Evolutionary conservation across 352 stramenopile species (phyloP), one percentile per base, ranked within the genome.

Genomic region (Peronospora destructor): DNA sequence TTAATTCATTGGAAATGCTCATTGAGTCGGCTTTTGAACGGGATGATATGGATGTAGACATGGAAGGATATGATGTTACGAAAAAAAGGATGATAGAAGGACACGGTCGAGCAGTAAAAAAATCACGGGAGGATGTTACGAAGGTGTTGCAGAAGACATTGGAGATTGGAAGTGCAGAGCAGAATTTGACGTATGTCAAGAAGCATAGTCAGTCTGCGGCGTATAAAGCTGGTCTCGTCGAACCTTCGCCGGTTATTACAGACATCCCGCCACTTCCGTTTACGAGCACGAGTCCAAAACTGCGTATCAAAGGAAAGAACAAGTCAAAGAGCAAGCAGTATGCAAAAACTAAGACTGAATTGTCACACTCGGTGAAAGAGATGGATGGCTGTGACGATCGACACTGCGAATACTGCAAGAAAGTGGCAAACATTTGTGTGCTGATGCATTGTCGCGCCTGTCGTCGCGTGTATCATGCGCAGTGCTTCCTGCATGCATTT

Each of bases 381-480:
- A 5, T 28, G n/a, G 32, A 37, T 0, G 21, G 9, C 7, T 50
- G 48, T 0, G 41, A 26, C 7, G 21, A 34, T 12, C 68, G 71
- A 2, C 12, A 10, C 26, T 82, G 71, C n/a, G 68, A 77, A 14
- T 79, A 77, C 30, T 83, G 71, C 51, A 64, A 49, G 12, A 64
- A 64, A 26, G 23, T 41, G 6, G 44, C 49, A 5, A 67, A 75
- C 25, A 48, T 73, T 33, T 73, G 66, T 43, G 51, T 57, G 16
- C 29, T 69, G 26, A 54, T 77, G 59, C 42, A 68, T 58, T 83
- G 71, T 59, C 52, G 44, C 1, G 36, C 44, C 1, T 83, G 71
- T 28, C 49, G 53, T 21, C 71, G 71, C 5, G 53, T 56, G 40
- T 83, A 83, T 38, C 71, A 83, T 43, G 45, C 67, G 6, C 50